A percentile compares a stretch with the other conserved stretches of the same genome.
These are phyloP conservation scores for Nannochloropsis gaditana DNA, from an alignment of 108 stramenopile genomes.

Conservation along the genomic window DNA sequence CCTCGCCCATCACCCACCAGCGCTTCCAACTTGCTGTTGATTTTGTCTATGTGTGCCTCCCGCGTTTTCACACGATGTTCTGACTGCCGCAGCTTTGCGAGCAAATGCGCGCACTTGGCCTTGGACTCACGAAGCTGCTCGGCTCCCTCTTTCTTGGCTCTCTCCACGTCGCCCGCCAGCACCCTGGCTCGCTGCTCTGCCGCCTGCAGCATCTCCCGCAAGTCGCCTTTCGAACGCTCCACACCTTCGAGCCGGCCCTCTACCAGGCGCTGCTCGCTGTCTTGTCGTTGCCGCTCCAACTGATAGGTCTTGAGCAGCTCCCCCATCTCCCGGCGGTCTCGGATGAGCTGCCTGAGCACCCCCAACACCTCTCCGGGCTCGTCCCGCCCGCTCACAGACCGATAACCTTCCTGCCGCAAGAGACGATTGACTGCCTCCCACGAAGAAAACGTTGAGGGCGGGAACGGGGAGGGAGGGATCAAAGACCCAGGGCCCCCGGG, in stretches of 20 bases:
- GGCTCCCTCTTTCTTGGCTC: background rate
- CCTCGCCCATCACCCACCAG: background rate
- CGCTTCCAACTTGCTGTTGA: constrained; percentile 31
- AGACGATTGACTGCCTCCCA: background rate
- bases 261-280: constrained; percentile 3
- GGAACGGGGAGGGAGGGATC: background rate
- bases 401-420: background rate
- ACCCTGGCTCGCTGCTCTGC: background rate
- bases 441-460: background rate
- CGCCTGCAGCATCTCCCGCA: background rate
- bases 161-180: constrained; percentile 18
- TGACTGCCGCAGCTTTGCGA: background rate
- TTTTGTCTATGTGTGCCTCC: constrained; percentile 28
- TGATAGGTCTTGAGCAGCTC: background rate
- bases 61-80: constrained; percentile 37
- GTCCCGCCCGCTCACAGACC: background rate
- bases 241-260: constrained; percentile 11
- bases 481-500: background rate
- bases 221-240: background rate
- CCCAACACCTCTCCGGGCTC: background rate
- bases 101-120: constrained; percentile 23
- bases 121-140: background rate
- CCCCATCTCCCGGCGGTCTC: background rate
- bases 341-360: background rate
- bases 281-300: background rate